Evolutionary conservation across 2,329 filamentous ascomycete species (phyloP).

Genomic region (Periconia digitata): DNA sequence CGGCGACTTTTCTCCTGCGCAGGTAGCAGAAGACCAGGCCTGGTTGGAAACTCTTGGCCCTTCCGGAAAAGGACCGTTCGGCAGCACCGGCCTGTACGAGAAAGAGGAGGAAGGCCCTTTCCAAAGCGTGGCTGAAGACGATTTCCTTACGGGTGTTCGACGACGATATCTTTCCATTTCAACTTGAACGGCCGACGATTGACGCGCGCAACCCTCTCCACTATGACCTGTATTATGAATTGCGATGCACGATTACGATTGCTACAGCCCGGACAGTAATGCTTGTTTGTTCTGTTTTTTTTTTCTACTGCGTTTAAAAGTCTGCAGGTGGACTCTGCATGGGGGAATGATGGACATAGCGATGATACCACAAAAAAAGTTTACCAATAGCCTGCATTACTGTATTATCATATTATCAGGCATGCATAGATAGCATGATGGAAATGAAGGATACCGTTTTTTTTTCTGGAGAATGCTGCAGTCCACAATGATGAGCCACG

Average conservation of each 20-base stretch:
- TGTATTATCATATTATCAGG: background rate
- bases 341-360: conserved; percentile 2
- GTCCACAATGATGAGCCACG: too few species aligned
- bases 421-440: too few species aligned
- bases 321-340: conserved; percentile 2
- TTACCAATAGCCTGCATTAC: background rate
- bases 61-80: conserved; percentile 53
- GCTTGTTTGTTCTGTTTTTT: conserved; percentile 10
- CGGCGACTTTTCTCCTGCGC: conserved; percentile 51
- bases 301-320: conserved; percentile 12
- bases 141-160: conserved; percentile 42
- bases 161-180: conserved; percentile 39
- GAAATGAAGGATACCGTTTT: too few species aligned
- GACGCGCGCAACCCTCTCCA: conserved; percentile 16
- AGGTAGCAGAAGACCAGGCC: conserved; percentile 38
- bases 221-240: conserved; percentile 18
- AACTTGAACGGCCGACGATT: conserved; percentile 30
- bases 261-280: conserved; percentile 23
- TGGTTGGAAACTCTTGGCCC: conserved; percentile 45
- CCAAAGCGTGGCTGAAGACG: conserved; percentile 41
- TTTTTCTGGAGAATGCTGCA: too few species aligned
- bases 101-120: conserved; percentile 50
- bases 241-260: conserved; percentile 28
- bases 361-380: conserved; percentile 9
- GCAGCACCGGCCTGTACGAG: conserved; percentile 52